Conservation (phyloP, 352 stramenopile species). For the Globisporangium spiculum region DNA sequence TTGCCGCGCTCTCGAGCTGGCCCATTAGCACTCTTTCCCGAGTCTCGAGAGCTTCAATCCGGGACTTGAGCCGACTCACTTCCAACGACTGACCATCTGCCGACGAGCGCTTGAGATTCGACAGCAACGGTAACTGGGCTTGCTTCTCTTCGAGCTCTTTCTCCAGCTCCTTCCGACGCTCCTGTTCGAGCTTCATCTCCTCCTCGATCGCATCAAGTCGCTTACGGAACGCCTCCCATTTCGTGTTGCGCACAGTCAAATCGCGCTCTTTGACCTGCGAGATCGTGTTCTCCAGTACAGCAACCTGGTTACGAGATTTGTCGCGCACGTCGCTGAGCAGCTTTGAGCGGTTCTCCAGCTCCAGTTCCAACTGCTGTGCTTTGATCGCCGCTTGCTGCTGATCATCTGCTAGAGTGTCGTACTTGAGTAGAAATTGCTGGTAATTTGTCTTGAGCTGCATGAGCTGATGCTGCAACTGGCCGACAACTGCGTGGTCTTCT, state of each 20-base stretch:
- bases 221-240: conserved; percentile 71
- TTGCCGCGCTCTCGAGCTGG: conserved; percentile 41
- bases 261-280: conserved; percentile 56
- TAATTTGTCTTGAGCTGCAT: conserved; percentile 85
- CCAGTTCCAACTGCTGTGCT: conserved; percentile 58
- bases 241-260: conserved; percentile 50
- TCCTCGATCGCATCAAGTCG: conserved; percentile 65
- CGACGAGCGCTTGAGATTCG: conserved; percentile 12
- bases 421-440: conserved; percentile 75
- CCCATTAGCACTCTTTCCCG: conserved; percentile 62
- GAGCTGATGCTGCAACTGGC: conserved; percentile 86
- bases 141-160: conserved; percentile 61
- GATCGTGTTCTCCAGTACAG: conserved; percentile 49
- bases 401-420: conserved; percentile 46
- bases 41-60: conserved; percentile 64
- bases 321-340: conserved; percentile 34
- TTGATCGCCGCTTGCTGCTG: conserved; percentile 56
- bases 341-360: conserved; percentile 43
- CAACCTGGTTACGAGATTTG: conserved; percentile 29
- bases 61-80: conserved; percentile 42
- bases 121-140: conserved; percentile 25
- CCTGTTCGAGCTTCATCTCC: conserved; percentile 51
- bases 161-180: conserved; percentile 53
- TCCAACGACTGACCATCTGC: conserved; percentile 28
- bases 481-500: conserved; percentile 91